phyloP scores from a whole-genome alignment of 2,329 filamentous ascomycete genomes.

The Colletotrichum truncatum region DNA sequence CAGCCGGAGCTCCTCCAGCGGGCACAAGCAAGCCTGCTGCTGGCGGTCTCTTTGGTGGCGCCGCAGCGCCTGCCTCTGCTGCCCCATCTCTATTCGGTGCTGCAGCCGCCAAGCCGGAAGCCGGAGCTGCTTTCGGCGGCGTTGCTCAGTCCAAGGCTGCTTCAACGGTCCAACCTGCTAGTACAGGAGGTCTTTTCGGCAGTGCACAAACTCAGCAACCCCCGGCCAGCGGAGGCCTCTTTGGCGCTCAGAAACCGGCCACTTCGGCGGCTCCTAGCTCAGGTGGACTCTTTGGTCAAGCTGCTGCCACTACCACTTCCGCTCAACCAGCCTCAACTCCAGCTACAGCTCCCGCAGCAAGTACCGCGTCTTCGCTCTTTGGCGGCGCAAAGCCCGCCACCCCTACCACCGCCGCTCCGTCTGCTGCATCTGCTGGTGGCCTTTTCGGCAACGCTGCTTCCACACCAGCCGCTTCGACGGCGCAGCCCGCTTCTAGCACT shows the following conservation, averaged over 20 bases:
- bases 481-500: constrained; percentile 35
- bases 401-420: constrained; percentile 37
- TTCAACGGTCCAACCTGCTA: constrained; percentile 30
- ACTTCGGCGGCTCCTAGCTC: constrained; percentile 8
- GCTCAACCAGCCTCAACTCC: constrained; percentile 40
- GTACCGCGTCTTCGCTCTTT: constrained; percentile 45
- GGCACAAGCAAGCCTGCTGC: constrained; percentile 41
- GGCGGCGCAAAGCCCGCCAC: constrained; percentile 49
- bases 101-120: constrained; percentile 16
- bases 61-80: constrained; percentile 16
- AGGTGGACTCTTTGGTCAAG: constrained; percentile 30
- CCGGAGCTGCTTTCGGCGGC: constrained; percentile 40
- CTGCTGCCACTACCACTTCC: constrained; percentile 22
- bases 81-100: constrained; percentile 26
- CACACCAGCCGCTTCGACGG: constrained; percentile 41
- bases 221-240: constrained; percentile 33
- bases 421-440: constrained; percentile 31
- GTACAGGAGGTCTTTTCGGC: constrained; percentile 33
- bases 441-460: constrained; percentile 54
- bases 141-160: constrained; percentile 38
- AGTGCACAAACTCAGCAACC: constrained; percentile 9
- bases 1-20: constrained; percentile 62
- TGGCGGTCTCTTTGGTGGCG: constrained; percentile 42
- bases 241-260: constrained; percentile 31
- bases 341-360: constrained; percentile 30